phyloP scores from a whole-genome alignment of 73 alveolate genomes.

The Paramecium sonneborni region DNA sequence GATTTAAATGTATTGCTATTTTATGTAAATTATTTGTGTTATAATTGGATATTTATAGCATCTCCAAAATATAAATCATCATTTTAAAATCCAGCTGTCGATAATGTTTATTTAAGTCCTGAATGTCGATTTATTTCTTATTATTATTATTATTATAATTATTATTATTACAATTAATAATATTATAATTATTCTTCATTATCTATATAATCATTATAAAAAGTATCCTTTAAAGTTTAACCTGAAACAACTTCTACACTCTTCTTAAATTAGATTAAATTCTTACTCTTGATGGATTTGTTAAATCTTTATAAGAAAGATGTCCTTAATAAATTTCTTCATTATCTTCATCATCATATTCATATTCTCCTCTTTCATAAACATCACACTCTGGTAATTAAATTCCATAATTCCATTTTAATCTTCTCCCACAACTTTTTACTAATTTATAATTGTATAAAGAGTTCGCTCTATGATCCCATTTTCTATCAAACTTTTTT shows the following conservation, averaged over 20 bases:
- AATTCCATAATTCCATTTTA: background rate
- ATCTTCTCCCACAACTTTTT: background rate
- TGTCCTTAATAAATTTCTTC: conserved; percentile 4
- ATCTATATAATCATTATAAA: background rate
- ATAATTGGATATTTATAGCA: background rate
- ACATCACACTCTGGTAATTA: background rate
- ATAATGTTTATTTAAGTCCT: background rate
- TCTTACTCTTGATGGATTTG: conserved; percentile 38
- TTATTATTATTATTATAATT: background rate
- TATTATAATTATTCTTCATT: background rate
- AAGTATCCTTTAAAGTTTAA: background rate
- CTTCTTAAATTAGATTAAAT: background rate
- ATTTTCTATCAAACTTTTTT: background rate
- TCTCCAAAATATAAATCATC: background rate
- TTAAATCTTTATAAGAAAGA: conserved; percentile 6
- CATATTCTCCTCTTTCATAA: background rate
- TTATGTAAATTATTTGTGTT: conserved; percentile 32
- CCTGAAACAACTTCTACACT: conserved; percentile 44
- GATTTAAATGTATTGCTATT: conserved; percentile 52
- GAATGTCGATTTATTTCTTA: conserved; percentile 23
- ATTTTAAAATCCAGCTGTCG: conserved; percentile 46
- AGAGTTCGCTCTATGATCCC: background rate
- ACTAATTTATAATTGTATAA: background rate
- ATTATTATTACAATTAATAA: background rate
- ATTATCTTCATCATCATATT: background rate